Evolutionary conservation across 176 grass and related monocot genomes (phyloP).

Genomic region (Lolium multiflorum): DNA sequence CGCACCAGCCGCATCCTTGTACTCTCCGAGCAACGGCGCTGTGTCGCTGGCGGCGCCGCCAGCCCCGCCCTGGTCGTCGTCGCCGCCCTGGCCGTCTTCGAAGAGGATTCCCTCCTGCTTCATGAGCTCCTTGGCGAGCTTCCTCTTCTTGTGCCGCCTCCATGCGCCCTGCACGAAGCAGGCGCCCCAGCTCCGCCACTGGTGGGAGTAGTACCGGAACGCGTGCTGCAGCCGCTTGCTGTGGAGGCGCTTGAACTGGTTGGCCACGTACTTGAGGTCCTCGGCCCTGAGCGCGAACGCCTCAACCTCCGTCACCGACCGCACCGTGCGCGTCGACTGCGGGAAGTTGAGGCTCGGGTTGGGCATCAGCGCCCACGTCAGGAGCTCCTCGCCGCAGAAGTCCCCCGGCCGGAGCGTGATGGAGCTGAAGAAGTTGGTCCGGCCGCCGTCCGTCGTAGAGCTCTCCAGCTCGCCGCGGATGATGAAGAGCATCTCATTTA

Average conservation of each 20-base stretch:
- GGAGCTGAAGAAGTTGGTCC: constrained; percentile 93
- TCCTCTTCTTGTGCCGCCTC: constrained; percentile 76
- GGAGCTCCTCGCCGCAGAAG: constrained; percentile 95
- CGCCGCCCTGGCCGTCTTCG: background rate
- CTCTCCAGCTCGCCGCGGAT: constrained; percentile 94
- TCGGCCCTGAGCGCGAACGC: constrained; percentile 90
- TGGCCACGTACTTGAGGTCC: constrained; percentile 92
- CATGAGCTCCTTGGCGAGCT: constrained; percentile 76
- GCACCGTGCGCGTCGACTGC: constrained; percentile 78
- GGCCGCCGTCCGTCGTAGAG: constrained; percentile 88
- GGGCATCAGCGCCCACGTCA: constrained; percentile 94
- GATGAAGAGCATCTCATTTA: constrained; percentile 92
- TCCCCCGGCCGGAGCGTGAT: constrained; percentile 88
- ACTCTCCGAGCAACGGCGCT: constrained; percentile 52
- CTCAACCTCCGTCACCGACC: constrained; percentile 81
- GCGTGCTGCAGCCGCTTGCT: constrained; percentile 95
- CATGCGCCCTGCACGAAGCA: constrained; percentile 91
- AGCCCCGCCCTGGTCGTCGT: background rate
- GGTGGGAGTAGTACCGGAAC: constrained; percentile 96
- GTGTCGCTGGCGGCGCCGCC: constrained; percentile 27
- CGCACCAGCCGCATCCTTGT: background rate
- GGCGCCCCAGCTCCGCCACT: constrained; percentile 91
- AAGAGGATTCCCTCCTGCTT: constrained; percentile 68
- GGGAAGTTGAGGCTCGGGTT: constrained; percentile 90
- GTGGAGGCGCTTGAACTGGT: constrained; percentile 95